A percentile compares a stretch with the other conserved stretches of the same genome.
phyloP scores from a whole-genome alignment of 1,284 basidiomycete species.

The Heterobasidion irregulare region DNA sequence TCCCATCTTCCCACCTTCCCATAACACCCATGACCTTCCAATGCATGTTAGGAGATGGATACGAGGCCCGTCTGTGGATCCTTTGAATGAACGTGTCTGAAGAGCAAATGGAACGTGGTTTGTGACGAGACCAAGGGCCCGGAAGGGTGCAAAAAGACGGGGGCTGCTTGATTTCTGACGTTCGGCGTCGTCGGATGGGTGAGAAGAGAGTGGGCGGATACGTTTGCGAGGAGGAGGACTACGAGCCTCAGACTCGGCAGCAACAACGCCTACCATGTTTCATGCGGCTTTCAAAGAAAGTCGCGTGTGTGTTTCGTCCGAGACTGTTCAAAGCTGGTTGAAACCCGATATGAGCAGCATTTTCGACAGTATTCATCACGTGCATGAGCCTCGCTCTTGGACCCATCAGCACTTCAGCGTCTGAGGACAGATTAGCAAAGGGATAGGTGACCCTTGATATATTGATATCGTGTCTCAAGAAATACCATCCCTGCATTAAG shows the following conservation, averaged over 20 bases:
- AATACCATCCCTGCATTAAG: no score
- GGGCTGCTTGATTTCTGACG: not conserved
- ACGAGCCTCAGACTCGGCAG: slow-evolving; percentile 6
- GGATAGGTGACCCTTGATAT: no score
- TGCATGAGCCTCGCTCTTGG: no score
- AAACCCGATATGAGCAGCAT: no score
- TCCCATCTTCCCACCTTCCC: slow-evolving; percentile 92
- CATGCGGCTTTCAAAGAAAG: not conserved
- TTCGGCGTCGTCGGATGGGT: not conserved
- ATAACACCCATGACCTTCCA: slow-evolving; percentile 90
- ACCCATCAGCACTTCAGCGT: no score
- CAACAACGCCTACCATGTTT: slow-evolving; percentile 17
- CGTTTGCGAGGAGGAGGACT: slow-evolving; percentile 25
- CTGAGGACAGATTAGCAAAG: no score
- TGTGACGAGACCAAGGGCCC: slow-evolving; percentile 89
- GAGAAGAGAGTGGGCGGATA: slow-evolving; percentile 10
- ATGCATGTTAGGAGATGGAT: slow-evolving; percentile 85
- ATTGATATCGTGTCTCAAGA: no score
- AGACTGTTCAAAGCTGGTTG: no score
- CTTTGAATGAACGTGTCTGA: slow-evolving; percentile 83
- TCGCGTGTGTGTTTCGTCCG: not conserved
- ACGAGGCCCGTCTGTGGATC: slow-evolving; percentile 74
- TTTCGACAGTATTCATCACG: no score
- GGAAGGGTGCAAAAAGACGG: slow-evolving; percentile 89
- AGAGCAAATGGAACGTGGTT: slow-evolving; percentile 88